Evolutionary conservation across 164 flowering plant genomes (phyloP).

Genomic region (Dillenia suffruticosa): DNA sequence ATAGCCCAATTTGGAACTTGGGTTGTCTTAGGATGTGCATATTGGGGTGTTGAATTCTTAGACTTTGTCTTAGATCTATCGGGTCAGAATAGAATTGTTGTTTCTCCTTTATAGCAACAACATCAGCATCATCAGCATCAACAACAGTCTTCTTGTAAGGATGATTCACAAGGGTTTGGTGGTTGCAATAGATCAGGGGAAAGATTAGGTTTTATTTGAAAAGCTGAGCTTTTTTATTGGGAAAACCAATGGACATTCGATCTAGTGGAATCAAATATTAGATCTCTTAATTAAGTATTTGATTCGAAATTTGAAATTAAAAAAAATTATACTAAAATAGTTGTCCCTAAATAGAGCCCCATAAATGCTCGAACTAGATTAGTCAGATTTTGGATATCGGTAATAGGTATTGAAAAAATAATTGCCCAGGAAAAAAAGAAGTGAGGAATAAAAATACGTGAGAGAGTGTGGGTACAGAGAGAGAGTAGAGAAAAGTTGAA

Average conservation of each 20-base stretch:
- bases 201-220: background rate
- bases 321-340: too few relatives aligned
- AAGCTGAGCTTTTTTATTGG: constrained; percentile 16
- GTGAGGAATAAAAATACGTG: constrained; percentile 12
- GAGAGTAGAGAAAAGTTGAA: too few relatives aligned
- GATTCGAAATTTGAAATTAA: too few relatives aligned
- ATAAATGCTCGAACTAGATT: too few relatives aligned
- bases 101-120: constrained; percentile 19
- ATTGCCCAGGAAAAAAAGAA: constrained; percentile 5
- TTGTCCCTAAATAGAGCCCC: too few relatives aligned
- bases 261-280: too few relatives aligned
- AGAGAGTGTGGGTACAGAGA: background rate
- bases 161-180: constrained; percentile 70
- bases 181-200: constrained; percentile 16
- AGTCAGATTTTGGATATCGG: too few relatives aligned
- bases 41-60: constrained; percentile 45
- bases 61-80: constrained; percentile 49
- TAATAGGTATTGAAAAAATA: too few relatives aligned
- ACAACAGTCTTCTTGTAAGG: constrained; percentile 46
- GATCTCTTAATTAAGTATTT: too few relatives aligned
- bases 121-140: constrained; percentile 33
- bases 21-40: constrained; percentile 67
- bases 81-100: constrained; percentile 21
- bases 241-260: too few relatives aligned
- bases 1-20: constrained; percentile 63